These are phyloP conservation scores for Chloromonas sp. DNA, from an alignment of 163 green algal genomes.

Conservation along the genomic window DNA sequence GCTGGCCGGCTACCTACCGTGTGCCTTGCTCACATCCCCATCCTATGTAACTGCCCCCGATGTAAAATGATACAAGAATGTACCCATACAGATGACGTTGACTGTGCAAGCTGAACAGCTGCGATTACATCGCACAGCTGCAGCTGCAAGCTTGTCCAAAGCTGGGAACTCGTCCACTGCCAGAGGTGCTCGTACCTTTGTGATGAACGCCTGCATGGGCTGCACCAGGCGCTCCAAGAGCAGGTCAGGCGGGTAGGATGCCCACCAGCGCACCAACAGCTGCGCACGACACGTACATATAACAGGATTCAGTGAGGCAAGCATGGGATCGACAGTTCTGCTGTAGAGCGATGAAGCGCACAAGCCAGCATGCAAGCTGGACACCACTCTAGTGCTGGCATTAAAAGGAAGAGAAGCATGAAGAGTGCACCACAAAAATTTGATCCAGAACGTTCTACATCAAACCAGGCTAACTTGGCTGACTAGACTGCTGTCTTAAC, in stretches of 20 bases:
- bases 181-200: slow-evolving; percentile 5
- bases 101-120: neutral
- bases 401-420: neutral
- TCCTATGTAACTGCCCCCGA: neutral
- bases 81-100: neutral
- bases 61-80: neutral
- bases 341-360: too few species aligned
- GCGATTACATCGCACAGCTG: too few species aligned
- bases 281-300: slow-evolving; percentile 12
- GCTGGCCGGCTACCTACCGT: too few species aligned
- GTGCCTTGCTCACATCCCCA: neutral
- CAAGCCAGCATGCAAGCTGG: neutral
- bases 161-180: neutral
- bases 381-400: neutral
- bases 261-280: slow-evolving; percentile 82
- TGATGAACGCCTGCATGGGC: slow-evolving; percentile 30
- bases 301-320: neutral
- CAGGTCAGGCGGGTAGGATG: slow-evolving; percentile 66
- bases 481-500: too few species aligned
- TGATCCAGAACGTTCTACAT: too few species aligned
- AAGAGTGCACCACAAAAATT: neutral
- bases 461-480: too few species aligned
- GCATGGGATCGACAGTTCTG: neutral
- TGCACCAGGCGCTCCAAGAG: slow-evolving; percentile 55
- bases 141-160: too few species aligned